phyloP scores from a whole-genome alignment of 2,329 filamentous ascomycete genomes.

The Teratosphaeriaceae sp. region DNA sequence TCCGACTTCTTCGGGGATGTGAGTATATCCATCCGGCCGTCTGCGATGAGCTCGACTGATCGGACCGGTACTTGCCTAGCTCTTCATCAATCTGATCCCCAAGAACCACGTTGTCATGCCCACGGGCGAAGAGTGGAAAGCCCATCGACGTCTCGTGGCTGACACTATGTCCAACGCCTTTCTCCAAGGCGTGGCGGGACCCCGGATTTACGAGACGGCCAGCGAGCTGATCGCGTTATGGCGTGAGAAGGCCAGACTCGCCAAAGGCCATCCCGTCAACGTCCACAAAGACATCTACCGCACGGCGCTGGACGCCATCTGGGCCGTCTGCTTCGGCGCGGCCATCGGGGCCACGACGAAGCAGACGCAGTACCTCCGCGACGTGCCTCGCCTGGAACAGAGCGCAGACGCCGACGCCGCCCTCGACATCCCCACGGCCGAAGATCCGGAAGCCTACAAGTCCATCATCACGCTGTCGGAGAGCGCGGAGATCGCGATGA shows the following conservation, averaged over 20 bases:
- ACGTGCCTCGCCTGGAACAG: slow-evolving; percentile 4
- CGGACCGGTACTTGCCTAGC: too few species aligned
- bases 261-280: slow-evolving; percentile 28
- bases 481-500: slow-evolving; percentile 14
- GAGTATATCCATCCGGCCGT: too few species aligned
- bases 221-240: slow-evolving; percentile 25
- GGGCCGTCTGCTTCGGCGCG: slow-evolving; percentile 32
- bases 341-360: slow-evolving; percentile 24
- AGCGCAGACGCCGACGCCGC: slow-evolving; percentile 3
- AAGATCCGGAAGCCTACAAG: slow-evolving; percentile 15
- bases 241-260: slow-evolving; percentile 24
- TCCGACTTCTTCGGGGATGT: slow-evolving; percentile 27
- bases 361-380: slow-evolving; percentile 11
- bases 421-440: slow-evolving; percentile 14
- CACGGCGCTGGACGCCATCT: slow-evolving; percentile 34
- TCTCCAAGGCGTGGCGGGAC: slow-evolving; percentile 22
- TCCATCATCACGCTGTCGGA: slow-evolving; percentile 17
- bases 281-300: slow-evolving; percentile 30
- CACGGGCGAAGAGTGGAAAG: slow-evolving; percentile 20
- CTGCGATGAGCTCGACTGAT: too few species aligned
- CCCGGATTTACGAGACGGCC: slow-evolving; percentile 20
- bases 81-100: slow-evolving; percentile 17
- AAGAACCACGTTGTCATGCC: slow-evolving; percentile 19
- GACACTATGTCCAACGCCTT: slow-evolving; percentile 25
- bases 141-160: slow-evolving; percentile 21